Evolutionary conservation across 495 filamentous ascomycete species (phyloP), one percentile per base, ranked within the genome.

Genomic region (Lophium mytilinum): DNA sequence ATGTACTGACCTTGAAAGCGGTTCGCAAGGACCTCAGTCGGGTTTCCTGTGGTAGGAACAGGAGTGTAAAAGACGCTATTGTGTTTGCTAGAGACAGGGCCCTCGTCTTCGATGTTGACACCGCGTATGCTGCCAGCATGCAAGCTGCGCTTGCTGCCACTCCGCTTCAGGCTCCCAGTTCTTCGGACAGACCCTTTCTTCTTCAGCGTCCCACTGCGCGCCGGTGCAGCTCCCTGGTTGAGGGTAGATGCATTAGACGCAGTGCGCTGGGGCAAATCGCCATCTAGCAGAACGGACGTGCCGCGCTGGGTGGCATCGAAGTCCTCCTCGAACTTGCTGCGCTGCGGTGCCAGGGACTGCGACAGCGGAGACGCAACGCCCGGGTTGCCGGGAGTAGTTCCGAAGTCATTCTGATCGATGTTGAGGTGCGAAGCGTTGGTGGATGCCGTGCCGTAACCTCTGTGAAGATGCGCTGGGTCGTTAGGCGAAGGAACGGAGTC

Each of bases 1-100:
- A 17, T 41, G 2, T 12, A 72, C 81, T 50, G 76, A 95, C 91
- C 81, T 76, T 95, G 86, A 69, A 98, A 98, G 52, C 93, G 83
- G 61, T 85, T 89, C 21, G 89, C 87, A 39, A 97, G 77, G 49
- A 90, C 80, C 58, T 98, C 94, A 4, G 93, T 97, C 8, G 93
- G 93, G 57, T 79, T 89, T 1, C 88, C 88, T 21, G 76, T 77
- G 1, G 93, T 97, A 7, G 93, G 94, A 21, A 98, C 84, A 1
- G 93, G 93, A 42, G 88, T 85, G 66, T 82, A 83, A 69, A 96
- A 96, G 14, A 84, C 86, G 68, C 87, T 96, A 59, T 93, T 90
- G 53, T 93, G 84, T 40, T 88, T 83, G 37, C 77, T 73, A 45
- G 85, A 84, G 34, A 80, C 80, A 9, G 58, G 66, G 48, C 64